These are phyloP conservation scores for Penicillium sp. DNA, from an alignment of 2,329 filamentous ascomycete genomes.

Conservation along the genomic window DNA sequence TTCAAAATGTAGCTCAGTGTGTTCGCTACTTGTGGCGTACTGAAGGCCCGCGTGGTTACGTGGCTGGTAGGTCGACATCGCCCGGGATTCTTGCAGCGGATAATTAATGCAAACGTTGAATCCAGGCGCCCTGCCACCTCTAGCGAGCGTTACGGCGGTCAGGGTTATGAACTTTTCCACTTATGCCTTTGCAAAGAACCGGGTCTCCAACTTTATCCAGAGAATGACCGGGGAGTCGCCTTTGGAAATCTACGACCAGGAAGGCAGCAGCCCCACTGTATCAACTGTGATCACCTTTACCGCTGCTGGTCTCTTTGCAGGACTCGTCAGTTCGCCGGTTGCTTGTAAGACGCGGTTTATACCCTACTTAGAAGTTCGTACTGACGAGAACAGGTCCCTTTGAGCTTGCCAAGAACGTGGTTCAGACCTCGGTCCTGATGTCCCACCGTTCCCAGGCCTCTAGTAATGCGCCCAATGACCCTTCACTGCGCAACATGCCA, in stretches of 20 bases:
- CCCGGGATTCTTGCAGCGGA: not conserved
- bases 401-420: slow-evolving; percentile 43
- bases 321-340: slow-evolving; percentile 35
- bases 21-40: slow-evolving; percentile 40
- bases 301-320: slow-evolving; percentile 36
- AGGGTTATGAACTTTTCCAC: slow-evolving; percentile 41
- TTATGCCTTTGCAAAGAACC: no score
- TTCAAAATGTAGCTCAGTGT: slow-evolving; percentile 37
- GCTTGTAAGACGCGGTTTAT: no score
- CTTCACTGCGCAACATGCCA: slow-evolving; percentile 30
- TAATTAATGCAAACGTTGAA: no score
- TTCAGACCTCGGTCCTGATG: slow-evolving; percentile 42
- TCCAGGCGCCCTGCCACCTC: slow-evolving; percentile 39
- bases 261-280: slow-evolving; percentile 36
- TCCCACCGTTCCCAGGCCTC: slow-evolving; percentile 33
- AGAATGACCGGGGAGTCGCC: no score
- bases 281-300: slow-evolving; percentile 38
- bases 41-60: slow-evolving; percentile 42
- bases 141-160: slow-evolving; percentile 40
- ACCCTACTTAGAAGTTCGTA: no score
- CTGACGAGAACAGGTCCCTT: slow-evolving; percentile 35
- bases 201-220: slow-evolving; percentile 35
- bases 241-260: slow-evolving; percentile 34
- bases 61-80: slow-evolving; percentile 35
- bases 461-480: slow-evolving; percentile 28